Conservation (phyloP, 2,329 filamentous ascomycete species). For the Pseudocercospora eumusae region DNA sequence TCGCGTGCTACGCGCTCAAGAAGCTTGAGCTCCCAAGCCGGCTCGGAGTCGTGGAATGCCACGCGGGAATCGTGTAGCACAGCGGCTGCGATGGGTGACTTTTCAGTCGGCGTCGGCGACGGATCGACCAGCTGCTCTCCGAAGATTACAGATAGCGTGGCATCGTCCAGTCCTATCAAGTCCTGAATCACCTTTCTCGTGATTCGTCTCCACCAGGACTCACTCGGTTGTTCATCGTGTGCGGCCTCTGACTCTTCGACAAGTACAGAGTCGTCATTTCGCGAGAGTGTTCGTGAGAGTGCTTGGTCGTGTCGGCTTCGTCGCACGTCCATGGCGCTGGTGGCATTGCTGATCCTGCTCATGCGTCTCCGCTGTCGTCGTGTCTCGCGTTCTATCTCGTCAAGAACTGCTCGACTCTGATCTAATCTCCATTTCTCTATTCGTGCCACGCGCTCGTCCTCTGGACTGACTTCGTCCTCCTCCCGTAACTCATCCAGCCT, state of each 20-base stretch:
- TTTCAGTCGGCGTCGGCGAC: conserved; percentile 38
- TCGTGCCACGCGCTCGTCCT: conserved; percentile 71
- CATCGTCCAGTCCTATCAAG: conserved; percentile 87
- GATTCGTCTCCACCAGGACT: conserved; percentile 76
- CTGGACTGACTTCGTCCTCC: conserved; percentile 56
- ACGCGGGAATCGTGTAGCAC: conserved; percentile 38
- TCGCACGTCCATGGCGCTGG: conserved; percentile 16
- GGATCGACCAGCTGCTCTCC: conserved; percentile 69
- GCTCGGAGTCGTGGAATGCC: conserved; percentile 41
- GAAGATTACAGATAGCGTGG: conserved; percentile 79
- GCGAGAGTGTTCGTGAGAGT: conserved; percentile 22
- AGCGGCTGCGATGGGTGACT: conserved; percentile 36
- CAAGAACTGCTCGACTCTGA: conserved; percentile 79
- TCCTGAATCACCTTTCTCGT: conserved; percentile 85
- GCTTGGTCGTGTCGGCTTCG: conserved; percentile 25
- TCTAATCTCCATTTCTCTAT: conserved; percentile 93
- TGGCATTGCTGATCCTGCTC: conserved; percentile 54
- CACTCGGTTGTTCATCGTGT: conserved; percentile 44
- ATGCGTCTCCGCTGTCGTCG: conserved; percentile 61
- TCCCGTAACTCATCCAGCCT: conserved; percentile 59
- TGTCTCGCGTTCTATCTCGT: conserved; percentile 88
- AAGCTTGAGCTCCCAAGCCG: conserved; percentile 72
- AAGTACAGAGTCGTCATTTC: conserved; percentile 34
- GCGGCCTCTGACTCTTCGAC: conserved; percentile 24
- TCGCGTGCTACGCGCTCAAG: conserved; percentile 84